phyloP scores from a whole-genome alignment of 202 grass and related monocot species.

The Zoysia matrella region DNA sequence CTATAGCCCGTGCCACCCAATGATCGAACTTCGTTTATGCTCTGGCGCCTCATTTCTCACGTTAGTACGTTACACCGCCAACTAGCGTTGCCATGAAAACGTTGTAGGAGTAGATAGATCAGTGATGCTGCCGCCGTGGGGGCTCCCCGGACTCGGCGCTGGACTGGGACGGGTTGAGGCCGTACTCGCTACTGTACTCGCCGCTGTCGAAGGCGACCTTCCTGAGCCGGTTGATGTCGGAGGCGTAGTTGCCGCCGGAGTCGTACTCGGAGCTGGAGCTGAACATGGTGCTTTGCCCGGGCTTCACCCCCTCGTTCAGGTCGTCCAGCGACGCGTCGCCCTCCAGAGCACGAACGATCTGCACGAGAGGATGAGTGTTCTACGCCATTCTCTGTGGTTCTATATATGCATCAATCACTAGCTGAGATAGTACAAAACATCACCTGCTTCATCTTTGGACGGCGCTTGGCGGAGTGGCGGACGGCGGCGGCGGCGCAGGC shows the following conservation, averaged over 20 bases:
- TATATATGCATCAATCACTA: neutral
- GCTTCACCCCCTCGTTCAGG: slow-evolving; percentile 72
- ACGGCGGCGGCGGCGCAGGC: slow-evolving; percentile 79
- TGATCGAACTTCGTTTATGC: neutral
- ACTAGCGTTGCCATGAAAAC: neutral
- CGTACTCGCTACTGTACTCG: slow-evolving; percentile 68
- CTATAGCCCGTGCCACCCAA: neutral
- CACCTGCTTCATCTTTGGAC: slow-evolving; percentile 95
- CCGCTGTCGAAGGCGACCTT: slow-evolving; percentile 57
- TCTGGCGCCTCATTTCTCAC: neutral
- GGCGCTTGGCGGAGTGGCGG: slow-evolving; percentile 86
- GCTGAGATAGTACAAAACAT: neutral
- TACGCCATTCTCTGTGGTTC: too few relatives aligned
- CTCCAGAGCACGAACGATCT: slow-evolving; percentile 78
- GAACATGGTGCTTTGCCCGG: slow-evolving; percentile 68
- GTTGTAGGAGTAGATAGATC: neutral
- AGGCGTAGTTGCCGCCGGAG: slow-evolving; percentile 49
- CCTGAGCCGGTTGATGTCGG: slow-evolving; percentile 52
- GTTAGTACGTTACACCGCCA: neutral
- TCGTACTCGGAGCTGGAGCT: slow-evolving; percentile 53
- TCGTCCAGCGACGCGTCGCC: slow-evolving; percentile 72
- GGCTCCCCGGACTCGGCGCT: slow-evolving; percentile 61
- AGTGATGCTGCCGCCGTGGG: neutral
- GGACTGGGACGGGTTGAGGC: slow-evolving; percentile 50
- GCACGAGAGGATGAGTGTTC: too few relatives aligned